Base-by-base conservation (phyloP, 2,329 filamentous ascomycete genomes). In the Apiospora koreana region DNA sequence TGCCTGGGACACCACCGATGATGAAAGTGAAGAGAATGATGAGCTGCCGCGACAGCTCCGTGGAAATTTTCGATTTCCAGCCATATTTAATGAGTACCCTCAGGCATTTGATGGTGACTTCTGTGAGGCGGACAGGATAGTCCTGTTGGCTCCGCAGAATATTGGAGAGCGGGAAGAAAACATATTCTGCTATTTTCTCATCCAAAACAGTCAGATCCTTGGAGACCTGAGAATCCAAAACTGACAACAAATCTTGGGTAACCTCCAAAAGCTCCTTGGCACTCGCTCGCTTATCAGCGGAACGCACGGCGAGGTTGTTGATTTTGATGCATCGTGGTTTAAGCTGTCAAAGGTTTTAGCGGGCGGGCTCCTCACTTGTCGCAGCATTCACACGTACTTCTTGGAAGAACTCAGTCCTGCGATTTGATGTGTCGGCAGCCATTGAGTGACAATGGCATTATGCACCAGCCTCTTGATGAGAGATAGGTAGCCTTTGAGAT, bases 121-220 rank as follows among this genome's bases (percentile, higher is more conserved):
- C 96, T 9, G 96, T 83, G 50, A 93, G 84, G 45, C 88, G 87
- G 65, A 93, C 87, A 0, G 95, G 91, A 69, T 95, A 89, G 65
- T 87, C 86, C 72, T 92, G 89, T 74, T 93, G 92, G 72, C 91
- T 88, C 71, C 94, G 91, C 76, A 99, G 91, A 48, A 98, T 89
- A 75, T 96, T 92, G 0, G 94, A 94, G 0, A 99, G 84, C 0
- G 96, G 96, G 73, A 98, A 97, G 84, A 98, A 98, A 77, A 93
- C 88, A 84, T 98, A 99, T 83, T 98, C 95, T 18, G 95, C 94
- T 23, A 98, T 84, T 79, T 94, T 95, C 68, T 91, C 87, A 79
- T 98, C 94, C 23, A 98, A 80, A 0, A 84, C 82, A 1, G 83
- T 78, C 2, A 83, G 79, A 73, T 89, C 84, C 31, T 76, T 76